Evolutionary conservation across 768 basidiomycete genomes (phyloP).

Genomic region (Sarcomyxa edulis): DNA sequence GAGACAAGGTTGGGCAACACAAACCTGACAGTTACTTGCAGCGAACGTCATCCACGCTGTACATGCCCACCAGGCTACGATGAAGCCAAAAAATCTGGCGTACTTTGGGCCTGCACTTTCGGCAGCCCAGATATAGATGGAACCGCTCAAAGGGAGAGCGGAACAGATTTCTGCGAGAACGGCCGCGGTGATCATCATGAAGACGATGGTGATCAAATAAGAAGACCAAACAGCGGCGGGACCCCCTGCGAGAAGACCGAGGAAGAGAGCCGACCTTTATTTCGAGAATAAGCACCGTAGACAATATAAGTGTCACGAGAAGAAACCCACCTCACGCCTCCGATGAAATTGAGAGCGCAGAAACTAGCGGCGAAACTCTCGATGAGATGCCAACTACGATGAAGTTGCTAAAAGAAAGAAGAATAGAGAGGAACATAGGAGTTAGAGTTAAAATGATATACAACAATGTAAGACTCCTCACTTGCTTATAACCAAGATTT

Average conservation of each 20-base stretch:
- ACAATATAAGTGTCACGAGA: neutral
- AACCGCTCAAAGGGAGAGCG: conserved; percentile 80
- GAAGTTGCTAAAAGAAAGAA: conserved; percentile 56
- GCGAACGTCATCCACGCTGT: conserved; percentile 97
- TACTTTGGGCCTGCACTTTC: conserved; percentile 88
- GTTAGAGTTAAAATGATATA: neutral
- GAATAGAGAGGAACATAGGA: conserved; percentile 7
- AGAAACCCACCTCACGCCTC: conserved; percentile 62
- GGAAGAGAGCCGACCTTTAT: conserved; percentile 67
- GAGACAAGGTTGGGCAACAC: conserved; percentile 11
- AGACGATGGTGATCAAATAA: conserved; percentile 74
- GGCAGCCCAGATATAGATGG: conserved; percentile 93
- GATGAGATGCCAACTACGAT: conserved; percentile 77
- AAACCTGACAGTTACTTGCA: conserved; percentile 82
- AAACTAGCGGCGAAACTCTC: conserved; percentile 90
- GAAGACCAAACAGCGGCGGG: conserved; percentile 89
- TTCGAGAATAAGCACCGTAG: conserved; percentile 4
- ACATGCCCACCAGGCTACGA: conserved; percentile 91
- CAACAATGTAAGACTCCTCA: conserved; percentile 25
- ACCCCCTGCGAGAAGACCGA: conserved; percentile 81
- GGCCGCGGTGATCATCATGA: conserved; percentile 85
- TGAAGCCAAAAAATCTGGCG: conserved; percentile 80
- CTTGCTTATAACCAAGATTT: conserved; percentile 79
- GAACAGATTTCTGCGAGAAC: conserved; percentile 91
- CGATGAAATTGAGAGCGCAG: conserved; percentile 87